These are phyloP conservation scores for Gossypium thurberi DNA, from an alignment of 345 rosid species.

Conservation along the genomic window DNA sequence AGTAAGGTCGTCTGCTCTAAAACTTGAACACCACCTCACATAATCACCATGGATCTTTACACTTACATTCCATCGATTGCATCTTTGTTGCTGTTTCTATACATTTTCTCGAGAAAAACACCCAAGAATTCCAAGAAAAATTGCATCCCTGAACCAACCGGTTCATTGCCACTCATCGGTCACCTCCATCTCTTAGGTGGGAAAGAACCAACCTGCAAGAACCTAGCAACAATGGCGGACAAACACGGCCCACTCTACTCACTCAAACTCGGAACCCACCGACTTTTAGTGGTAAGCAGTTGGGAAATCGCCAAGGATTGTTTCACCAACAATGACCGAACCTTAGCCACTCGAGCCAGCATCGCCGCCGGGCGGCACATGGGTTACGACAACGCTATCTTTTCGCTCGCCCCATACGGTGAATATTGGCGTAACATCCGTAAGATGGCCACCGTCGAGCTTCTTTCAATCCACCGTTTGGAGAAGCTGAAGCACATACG, in stretches of 20 bases:
- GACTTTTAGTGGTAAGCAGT: constrained; percentile 35
- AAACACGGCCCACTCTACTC: constrained; percentile 46
- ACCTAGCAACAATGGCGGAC: constrained; percentile 9
- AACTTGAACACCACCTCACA: background rate
- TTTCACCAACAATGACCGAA: constrained; percentile 45
- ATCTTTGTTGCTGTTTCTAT: background rate
- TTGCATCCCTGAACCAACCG: background rate
- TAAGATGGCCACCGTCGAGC: constrained; percentile 45
- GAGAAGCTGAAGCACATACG: constrained; percentile 39
- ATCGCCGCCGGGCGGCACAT: constrained; percentile 45
- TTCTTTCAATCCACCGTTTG: constrained; percentile 44
- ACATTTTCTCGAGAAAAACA: background rate
- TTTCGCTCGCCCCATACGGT: constrained; percentile 53
- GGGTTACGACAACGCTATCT: constrained; percentile 48
- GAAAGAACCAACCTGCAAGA: background rate
- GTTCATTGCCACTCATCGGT: constrained; percentile 2
- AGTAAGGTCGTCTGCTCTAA: too few species aligned
- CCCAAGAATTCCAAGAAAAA: background rate
- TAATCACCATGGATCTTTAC: background rate
- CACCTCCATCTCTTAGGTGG: constrained; percentile 11
- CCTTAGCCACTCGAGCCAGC: constrained; percentile 45
- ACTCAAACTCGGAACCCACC: constrained; percentile 41
- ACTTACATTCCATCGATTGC: background rate
- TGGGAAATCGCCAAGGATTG: constrained; percentile 40
- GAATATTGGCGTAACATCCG: constrained; percentile 62